Evolutionary conservation across 2,329 filamentous ascomycete species (phyloP).

Genomic region (Rutstroemia sp.): DNA sequence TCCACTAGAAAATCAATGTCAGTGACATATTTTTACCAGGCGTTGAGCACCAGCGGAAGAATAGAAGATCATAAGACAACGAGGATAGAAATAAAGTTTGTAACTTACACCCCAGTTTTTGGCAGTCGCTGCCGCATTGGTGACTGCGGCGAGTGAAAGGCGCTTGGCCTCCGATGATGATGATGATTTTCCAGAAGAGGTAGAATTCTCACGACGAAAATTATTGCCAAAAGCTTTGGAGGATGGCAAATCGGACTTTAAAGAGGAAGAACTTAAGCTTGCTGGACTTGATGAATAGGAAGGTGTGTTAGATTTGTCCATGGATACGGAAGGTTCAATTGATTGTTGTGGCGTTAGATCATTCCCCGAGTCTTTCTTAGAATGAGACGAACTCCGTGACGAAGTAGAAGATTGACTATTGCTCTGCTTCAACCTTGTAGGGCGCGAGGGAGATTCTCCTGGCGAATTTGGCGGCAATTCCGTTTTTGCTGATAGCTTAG

Average conservation of each 20-base stretch:
- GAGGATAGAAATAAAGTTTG: not conserved
- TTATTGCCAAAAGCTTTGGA: slow-evolving; percentile 34
- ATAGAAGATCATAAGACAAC: not conserved
- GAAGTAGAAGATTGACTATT: slow-evolving; percentile 44
- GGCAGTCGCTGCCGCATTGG: slow-evolving; percentile 47
- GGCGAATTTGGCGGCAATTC: slow-evolving; percentile 45
- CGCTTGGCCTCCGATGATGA: slow-evolving; percentile 34
- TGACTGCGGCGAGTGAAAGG: slow-evolving; percentile 46
- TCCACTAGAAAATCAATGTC: slow-evolving; percentile 30
- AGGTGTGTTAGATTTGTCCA: slow-evolving; percentile 11
- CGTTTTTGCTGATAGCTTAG: slow-evolving; percentile 57
- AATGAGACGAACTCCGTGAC: slow-evolving; percentile 33
- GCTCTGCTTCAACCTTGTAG: slow-evolving; percentile 33
- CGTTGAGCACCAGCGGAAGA: not conserved
- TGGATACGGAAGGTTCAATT: slow-evolving; percentile 10
- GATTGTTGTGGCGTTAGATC: slow-evolving; percentile 27
- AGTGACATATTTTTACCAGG: not conserved
- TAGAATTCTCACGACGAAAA: slow-evolving; percentile 29
- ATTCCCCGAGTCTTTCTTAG: slow-evolving; percentile 31
- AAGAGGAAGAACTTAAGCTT: slow-evolving; percentile 31
- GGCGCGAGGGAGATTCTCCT: slow-evolving; percentile 35
- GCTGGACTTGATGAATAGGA: slow-evolving; percentile 28
- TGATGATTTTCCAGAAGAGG: slow-evolving; percentile 24
- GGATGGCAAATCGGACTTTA: slow-evolving; percentile 34
- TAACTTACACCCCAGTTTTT: slow-evolving; percentile 44